These are phyloP conservation scores for Ceraceosorus guamensis DNA, from an alignment of 1,284 basidiomycete genomes.

Conservation along the genomic window DNA sequence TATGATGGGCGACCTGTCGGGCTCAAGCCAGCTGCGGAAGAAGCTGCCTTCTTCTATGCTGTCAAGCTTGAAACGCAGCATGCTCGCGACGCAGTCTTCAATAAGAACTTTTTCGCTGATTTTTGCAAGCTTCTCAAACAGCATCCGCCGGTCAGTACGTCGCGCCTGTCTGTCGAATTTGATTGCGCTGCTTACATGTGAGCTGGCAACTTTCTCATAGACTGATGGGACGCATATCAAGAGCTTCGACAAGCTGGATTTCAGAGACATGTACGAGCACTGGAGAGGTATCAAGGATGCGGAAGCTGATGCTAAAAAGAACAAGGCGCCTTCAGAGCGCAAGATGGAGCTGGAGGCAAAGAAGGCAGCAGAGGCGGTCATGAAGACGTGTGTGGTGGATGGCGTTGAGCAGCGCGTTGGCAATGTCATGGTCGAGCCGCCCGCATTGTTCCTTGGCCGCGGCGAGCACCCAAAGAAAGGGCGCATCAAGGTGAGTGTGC, in stretches of 20 bases:
- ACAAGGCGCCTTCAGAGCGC: conserved; percentile 56
- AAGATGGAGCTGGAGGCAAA: conserved; percentile 66
- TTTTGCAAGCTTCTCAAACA: conserved; percentile 71
- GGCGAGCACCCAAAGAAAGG: conserved; percentile 98
- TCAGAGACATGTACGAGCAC: conserved; percentile 86
- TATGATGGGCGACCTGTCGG: conserved; percentile 82
- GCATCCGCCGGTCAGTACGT: conserved; percentile 59
- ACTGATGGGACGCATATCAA: conserved; percentile 67
- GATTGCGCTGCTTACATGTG: conserved; percentile 2
- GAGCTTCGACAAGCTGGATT: conserved; percentile 78
- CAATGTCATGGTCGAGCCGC: conserved; percentile 97
- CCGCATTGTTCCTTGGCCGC: conserved; percentile 90
- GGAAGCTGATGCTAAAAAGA: conserved; percentile 88
- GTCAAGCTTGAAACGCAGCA: conserved; percentile 91
- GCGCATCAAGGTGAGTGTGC: conserved; percentile 68
- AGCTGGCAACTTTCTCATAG: not conserved
- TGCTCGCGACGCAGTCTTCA: conserved; percentile 78
- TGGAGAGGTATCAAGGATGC: conserved; percentile 59
- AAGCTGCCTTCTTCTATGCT: conserved; percentile 94
- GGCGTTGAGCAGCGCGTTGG: conserved; percentile 96
- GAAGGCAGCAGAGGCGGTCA: conserved; percentile 80
- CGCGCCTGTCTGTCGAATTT: not conserved
- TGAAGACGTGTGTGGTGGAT: conserved; percentile 77
- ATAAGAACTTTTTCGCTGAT: conserved; percentile 92
- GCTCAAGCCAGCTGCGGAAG: conserved; percentile 79